Evolutionary conservation across 164 flowering plant genomes (phyloP).

Genomic region (Saururus chinensis): DNA sequence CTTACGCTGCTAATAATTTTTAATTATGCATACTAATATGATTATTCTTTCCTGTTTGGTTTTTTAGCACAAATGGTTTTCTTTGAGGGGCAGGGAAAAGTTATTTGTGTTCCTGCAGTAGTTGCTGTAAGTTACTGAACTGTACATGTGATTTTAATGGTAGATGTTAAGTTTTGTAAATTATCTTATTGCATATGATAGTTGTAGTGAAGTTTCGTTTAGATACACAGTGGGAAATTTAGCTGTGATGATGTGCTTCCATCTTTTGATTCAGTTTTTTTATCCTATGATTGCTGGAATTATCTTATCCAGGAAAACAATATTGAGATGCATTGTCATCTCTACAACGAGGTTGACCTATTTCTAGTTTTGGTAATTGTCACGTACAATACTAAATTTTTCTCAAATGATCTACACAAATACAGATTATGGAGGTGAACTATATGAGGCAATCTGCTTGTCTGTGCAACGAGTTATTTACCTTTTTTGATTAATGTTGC

Average conservation of each 20-base stretch:
- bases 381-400: too few species aligned
- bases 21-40: neutral
- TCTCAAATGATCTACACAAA: too few species aligned
- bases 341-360: neutral
- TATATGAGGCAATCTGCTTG: too few species aligned
- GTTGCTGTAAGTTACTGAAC: conserved; percentile 66
- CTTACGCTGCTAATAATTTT: neutral
- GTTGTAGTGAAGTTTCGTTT: neutral
- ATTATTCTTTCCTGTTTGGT: neutral
- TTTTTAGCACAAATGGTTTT: conserved; percentile 80
- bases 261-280: neutral
- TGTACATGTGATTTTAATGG: neutral
- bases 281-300: neutral
- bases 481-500: too few species aligned
- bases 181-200: neutral
- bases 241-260: neutral
- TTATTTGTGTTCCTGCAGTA: conserved; percentile 70
- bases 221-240: neutral
- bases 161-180: neutral
- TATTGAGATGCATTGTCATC: neutral
- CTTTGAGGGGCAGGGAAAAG: conserved; percentile 37
- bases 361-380: too few species aligned
- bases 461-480: too few species aligned
- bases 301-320: neutral
- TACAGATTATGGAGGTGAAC: too few species aligned